Conservation (phyloP, 768 basidiomycete genomes). For the Boletellus ananiceps region DNA sequence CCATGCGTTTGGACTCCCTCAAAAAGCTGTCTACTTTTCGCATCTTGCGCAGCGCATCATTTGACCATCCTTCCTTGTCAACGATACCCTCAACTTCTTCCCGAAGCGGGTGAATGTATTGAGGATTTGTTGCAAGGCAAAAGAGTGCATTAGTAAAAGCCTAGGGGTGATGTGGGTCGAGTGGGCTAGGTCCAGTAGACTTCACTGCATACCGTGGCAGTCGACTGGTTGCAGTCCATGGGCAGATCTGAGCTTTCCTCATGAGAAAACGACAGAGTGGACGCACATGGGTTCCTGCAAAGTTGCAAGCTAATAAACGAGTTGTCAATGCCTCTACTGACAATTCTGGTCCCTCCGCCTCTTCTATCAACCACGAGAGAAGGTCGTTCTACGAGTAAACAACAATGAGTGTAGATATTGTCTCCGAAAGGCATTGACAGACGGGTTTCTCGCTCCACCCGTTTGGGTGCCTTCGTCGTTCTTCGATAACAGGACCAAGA, state of each 20-base stretch:
- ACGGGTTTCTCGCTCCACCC: constrained; percentile 6
- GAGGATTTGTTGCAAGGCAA: constrained; percentile 10
- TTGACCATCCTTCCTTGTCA: constrained; percentile 17
- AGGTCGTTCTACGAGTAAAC: constrained; percentile 28
- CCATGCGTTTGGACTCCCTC: constrained; percentile 22
- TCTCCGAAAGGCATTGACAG: background rate
- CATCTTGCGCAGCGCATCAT: constrained; percentile 14
- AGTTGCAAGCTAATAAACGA: constrained; percentile 9
- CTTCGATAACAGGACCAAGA: constrained; percentile 29
- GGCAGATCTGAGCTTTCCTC: too few species aligned
- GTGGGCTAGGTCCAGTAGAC: background rate
- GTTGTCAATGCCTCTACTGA: constrained; percentile 20
- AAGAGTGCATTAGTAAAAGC: constrained; percentile 9
- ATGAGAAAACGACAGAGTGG: too few species aligned
- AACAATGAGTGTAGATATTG: background rate
- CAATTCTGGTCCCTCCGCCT: constrained; percentile 13
- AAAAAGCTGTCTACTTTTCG: constrained; percentile 19
- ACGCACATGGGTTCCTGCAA: constrained; percentile 23
- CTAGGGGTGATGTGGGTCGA: background rate
- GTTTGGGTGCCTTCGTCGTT: constrained; percentile 10
- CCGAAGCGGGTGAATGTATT: constrained; percentile 12
- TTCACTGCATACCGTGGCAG: constrained; percentile 6
- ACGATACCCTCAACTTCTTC: constrained; percentile 15
- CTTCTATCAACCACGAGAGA: constrained; percentile 31
- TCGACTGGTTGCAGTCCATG: background rate